Conservation (phyloP, 306 rosid genomes). For the Vigna mungo region DNA sequence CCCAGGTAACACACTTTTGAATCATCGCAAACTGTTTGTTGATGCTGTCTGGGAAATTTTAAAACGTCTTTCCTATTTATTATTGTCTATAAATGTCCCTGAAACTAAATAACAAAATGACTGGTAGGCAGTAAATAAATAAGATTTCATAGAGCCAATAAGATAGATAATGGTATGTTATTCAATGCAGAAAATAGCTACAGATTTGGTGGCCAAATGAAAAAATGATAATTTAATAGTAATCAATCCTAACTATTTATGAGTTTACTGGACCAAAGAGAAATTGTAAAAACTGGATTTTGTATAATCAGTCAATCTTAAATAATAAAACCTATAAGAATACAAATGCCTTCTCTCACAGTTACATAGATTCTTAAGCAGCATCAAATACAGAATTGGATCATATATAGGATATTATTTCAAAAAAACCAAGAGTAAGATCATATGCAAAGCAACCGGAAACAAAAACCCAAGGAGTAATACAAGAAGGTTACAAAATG, state of each 20-base stretch:
- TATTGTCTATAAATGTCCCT: background rate
- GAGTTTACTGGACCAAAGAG: background rate
- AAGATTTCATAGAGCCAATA: background rate
- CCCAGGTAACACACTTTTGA: background rate
- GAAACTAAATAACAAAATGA: background rate
- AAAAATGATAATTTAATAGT: background rate
- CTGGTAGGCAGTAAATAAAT: background rate
- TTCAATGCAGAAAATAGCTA: too few species aligned
- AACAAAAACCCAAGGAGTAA: too few species aligned
- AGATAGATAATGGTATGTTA: too few species aligned
- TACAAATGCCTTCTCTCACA: too few species aligned
- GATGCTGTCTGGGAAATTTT: background rate
- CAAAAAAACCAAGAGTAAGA: too few species aligned
- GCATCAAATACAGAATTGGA: too few species aligned
- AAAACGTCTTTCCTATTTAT: background rate
- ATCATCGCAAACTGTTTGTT: background rate
- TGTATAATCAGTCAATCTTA: conserved; percentile 10
- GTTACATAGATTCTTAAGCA: too few species aligned
- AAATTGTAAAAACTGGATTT: background rate
- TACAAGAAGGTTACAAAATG: too few species aligned
- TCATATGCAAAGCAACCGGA: too few species aligned
- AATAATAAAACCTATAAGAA: background rate
- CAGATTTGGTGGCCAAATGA: too few species aligned
- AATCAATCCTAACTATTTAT: background rate
- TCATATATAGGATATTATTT: too few species aligned